These are phyloP conservation scores for Anaeromyces robustus DNA, from an alignment of 192 early-diverging fungal genomes.

Conservation along the genomic window DNA sequence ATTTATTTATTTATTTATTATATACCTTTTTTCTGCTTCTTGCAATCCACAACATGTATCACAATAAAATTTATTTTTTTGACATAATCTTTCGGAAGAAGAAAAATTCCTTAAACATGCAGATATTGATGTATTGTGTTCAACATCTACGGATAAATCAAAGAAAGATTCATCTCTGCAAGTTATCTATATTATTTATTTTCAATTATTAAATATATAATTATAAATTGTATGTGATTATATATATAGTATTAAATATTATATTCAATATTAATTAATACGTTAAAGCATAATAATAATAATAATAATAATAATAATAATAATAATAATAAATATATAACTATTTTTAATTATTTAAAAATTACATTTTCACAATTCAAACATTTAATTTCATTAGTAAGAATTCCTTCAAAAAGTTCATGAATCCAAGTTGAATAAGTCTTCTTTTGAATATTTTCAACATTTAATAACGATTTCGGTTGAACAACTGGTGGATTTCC, in stretches of 20 bases:
- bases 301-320: no score
- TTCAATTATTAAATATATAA: no score
- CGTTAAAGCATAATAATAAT: no score
- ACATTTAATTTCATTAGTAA: conserved; percentile 95
- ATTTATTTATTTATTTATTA: not conserved
- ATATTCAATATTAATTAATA: no score
- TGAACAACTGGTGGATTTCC: not conserved
- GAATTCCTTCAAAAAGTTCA: conserved; percentile 80
- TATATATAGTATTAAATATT: not conserved
- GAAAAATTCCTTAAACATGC: conserved; percentile 91
- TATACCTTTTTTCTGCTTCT: conserved; percentile 80
- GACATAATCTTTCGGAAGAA: conserved; percentile 82
- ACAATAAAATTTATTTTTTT: conserved; percentile 97
- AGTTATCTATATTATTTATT: conserved; percentile 57
- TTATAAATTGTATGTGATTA: not conserved
- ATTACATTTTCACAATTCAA: conserved; percentile 82
- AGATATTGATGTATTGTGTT: conserved; percentile 87
- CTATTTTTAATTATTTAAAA: no score
- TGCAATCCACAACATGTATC: conserved; percentile 86
- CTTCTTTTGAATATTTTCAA: conserved; percentile 45
- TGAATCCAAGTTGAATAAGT: conserved; percentile 74
- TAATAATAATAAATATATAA: no score
- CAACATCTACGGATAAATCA: conserved; percentile 91
- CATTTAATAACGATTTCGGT: conserved; percentile 3
- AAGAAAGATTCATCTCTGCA: conserved; percentile 87